These are phyloP conservation scores for Puccinia coronata DNA, from an alignment of 1,284 basidiomycete species.

Conservation along the genomic window DNA sequence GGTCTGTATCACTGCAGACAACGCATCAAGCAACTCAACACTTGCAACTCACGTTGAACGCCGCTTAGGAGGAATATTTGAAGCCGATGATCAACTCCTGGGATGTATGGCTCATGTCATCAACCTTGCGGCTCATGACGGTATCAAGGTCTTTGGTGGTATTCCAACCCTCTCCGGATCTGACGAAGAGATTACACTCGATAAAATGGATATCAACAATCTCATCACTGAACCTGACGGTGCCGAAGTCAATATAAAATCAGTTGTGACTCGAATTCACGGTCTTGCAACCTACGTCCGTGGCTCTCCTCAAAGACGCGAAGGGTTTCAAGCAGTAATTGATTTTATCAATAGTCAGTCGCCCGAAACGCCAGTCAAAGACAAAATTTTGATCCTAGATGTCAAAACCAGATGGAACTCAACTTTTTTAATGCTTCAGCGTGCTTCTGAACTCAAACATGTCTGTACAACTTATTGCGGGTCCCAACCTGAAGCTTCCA, in stretches of 20 bases:
- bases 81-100: not conserved
- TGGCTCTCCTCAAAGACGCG: not conserved
- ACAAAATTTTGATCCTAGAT: not conserved
- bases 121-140: not conserved
- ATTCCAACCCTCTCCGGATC: not conserved
- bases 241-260: not conserved
- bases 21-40: not conserved
- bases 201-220: not conserved
- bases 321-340: not conserved
- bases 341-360: not conserved
- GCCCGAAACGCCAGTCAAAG: not conserved
- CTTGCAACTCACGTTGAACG: not conserved
- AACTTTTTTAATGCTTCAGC: too few species aligned
- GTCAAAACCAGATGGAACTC: not conserved
- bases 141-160: not conserved
- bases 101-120: slow-evolving; percentile 9
- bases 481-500: not conserved
- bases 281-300: slow-evolving; percentile 11
- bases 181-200: not conserved
- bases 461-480: too few species aligned
- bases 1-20: not conserved
- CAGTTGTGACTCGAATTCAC: not conserved
- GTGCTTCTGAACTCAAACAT: too few species aligned
- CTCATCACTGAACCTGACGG: not conserved
- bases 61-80: not conserved